phyloP scores from a whole-genome alignment of 2,329 filamentous ascomycete species.

The Aspergillus phoenicis region DNA sequence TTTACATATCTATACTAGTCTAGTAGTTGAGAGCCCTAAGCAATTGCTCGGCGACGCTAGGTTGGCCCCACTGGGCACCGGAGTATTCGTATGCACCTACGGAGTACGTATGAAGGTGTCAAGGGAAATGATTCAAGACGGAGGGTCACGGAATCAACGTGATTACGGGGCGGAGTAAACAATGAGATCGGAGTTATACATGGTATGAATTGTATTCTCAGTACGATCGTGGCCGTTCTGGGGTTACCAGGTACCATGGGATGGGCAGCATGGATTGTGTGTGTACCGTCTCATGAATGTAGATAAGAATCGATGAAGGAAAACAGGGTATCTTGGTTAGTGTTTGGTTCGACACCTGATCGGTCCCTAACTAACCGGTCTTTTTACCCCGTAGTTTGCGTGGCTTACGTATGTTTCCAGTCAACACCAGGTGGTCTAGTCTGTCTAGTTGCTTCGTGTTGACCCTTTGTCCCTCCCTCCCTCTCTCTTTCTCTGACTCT shows the following conservation, averaged over 20 bases:
- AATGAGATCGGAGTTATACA: too few species aligned
- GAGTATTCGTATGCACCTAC: conserved; percentile 28
- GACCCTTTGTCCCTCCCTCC: neutral
- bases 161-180: too few species aligned
- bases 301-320: too few species aligned
- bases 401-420: neutral
- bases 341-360: neutral
- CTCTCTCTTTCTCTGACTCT: neutral
- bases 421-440: neutral
- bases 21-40: conserved; percentile 1
- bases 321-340: too few species aligned
- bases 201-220: too few species aligned
- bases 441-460: conserved; percentile 1
- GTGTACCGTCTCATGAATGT: too few species aligned
- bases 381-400: conserved; percentile 3
- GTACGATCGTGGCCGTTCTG: too few species aligned
- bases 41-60: neutral
- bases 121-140: neutral
- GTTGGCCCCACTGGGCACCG: conserved; percentile 14
- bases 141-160: too few species aligned
- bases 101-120: conserved; percentile 13
- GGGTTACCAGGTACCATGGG: too few species aligned
- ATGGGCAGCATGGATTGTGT: too few species aligned
- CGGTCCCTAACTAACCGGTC: neutral
- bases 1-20: neutral